Conservation (phyloP, 345 rosid species). For the Hibiscus trionum region DNA sequence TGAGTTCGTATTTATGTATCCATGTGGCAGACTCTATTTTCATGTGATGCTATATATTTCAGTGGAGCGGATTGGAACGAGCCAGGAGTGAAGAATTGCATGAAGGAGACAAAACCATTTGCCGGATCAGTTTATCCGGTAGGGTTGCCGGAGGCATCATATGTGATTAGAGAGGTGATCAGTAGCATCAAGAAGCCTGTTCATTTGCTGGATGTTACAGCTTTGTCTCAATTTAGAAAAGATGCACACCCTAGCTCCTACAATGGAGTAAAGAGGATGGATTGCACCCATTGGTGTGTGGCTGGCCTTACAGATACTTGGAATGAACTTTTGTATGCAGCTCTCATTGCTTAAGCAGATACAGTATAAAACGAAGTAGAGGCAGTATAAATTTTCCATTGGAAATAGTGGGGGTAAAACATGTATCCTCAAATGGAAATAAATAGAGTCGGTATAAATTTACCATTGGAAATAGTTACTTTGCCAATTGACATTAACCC, state of each 20-base stretch:
- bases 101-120: conserved; percentile 34
- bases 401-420: not conserved
- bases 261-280: conserved; percentile 49
- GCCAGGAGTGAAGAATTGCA: conserved; percentile 44
- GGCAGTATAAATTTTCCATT: not conserved
- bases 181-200: conserved; percentile 37
- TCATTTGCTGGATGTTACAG: conserved; percentile 53
- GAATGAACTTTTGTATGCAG: conserved; percentile 48
- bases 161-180: conserved; percentile 33
- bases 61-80: conserved; percentile 55
- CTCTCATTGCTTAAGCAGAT: conserved; percentile 19
- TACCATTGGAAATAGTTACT: too few species aligned
- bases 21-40: not conserved
- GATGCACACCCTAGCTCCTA: conserved; percentile 55
- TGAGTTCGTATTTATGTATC: too few species aligned
- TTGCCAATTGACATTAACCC: too few species aligned
- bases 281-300: conserved; percentile 75
- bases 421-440: too few species aligned
- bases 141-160: conserved; percentile 33
- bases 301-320: conserved; percentile 60
- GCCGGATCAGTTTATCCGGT: conserved; percentile 32
- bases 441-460: too few species aligned
- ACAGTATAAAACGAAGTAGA: not conserved
- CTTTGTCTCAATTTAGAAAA: conserved; percentile 57
- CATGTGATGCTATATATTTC: not conserved